Evolutionary conservation across 495 filamentous ascomycete genomes (phyloP), one percentile per base, ranked within the genome.

Genomic region (Aspergillus steynii): DNA sequence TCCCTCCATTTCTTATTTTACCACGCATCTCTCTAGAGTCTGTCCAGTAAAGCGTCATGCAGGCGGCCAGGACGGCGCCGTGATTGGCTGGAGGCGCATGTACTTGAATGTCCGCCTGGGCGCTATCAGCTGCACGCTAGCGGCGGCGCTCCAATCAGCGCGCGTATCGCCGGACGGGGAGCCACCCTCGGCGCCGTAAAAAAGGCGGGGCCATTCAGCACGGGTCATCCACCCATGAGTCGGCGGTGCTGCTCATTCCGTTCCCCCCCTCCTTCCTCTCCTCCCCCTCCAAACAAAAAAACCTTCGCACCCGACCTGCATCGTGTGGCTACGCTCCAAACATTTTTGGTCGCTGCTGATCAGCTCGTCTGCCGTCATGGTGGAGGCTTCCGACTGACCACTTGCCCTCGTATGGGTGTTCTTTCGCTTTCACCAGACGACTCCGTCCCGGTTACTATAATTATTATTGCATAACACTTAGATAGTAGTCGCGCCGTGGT

Each of bases 101-200:
- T 51, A 64, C 56, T 61, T 59, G 61, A 58, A 58, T 51, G 61
- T 52, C 56, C 61, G 54, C 58, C 54, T 50, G 63, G 61, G 61
- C 65, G 65, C 67, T 65, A 70, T 70, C 67, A 65, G 62, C 67
- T 70, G 67, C 67, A 67, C 64, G 58, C 60, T 66, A 54, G n/a
- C 20, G 25, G 5, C 56, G 34, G 47, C 50, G 53, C 56, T 48
- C 66, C 66, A 69, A 69, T 69, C 61, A 66, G 20, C 52, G 50
- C 15, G 56, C 31, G 56, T 27, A 34, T 12, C 56, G 60, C 53
- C 50, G 53, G 47, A 6, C 37, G 20, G 51, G 29, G 56, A 10
- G 10, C 27, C 51, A 51, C 42, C 31, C 47, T 48, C 32, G 29
- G 31, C 26, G 29, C 46, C 56, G 31, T 29, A 53, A 50, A 50